Evolutionary conservation across 192 early-diverging fungal species (phyloP).

Genomic region (Backusella mclennaniae): DNA sequence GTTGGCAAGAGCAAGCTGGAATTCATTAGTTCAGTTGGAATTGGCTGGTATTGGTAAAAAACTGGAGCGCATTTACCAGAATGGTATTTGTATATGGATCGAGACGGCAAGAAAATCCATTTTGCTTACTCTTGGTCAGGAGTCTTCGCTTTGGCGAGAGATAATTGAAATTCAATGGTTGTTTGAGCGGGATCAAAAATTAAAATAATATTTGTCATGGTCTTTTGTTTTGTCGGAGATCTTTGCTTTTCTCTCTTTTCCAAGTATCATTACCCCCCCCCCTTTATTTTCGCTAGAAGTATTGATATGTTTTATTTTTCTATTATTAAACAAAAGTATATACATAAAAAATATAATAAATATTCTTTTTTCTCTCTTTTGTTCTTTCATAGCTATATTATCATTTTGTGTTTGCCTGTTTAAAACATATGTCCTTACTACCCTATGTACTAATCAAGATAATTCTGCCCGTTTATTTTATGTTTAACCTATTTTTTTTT

Average conservation of each 20-base stretch:
- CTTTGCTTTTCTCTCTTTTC: neutral
- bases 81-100: slow-evolving; percentile 26
- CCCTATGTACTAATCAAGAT: neutral
- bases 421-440: too few relatives aligned
- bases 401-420: neutral
- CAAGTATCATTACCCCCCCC: neutral
- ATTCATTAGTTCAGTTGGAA: slow-evolving; percentile 30
- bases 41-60: slow-evolving; percentile 27
- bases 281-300: neutral
- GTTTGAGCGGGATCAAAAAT: slow-evolving; percentile 33
- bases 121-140: slow-evolving; percentile 20
- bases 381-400: neutral
- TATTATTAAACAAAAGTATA: neutral
- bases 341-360: neutral
- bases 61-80: slow-evolving; percentile 17
- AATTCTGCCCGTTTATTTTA: neutral
- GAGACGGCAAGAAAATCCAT: slow-evolving; percentile 12
- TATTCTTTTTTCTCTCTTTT: neutral
- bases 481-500: too few relatives aligned
- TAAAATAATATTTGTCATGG: slow-evolving; percentile 9
- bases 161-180: slow-evolving; percentile 34
- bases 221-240: neutral
- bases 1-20: slow-evolving; percentile 28
- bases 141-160: slow-evolving; percentile 23
- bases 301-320: neutral